Evolutionary conservation across 2,329 filamentous ascomycete genomes (phyloP).

Genomic region (Aureobasidium subglaciale): DNA sequence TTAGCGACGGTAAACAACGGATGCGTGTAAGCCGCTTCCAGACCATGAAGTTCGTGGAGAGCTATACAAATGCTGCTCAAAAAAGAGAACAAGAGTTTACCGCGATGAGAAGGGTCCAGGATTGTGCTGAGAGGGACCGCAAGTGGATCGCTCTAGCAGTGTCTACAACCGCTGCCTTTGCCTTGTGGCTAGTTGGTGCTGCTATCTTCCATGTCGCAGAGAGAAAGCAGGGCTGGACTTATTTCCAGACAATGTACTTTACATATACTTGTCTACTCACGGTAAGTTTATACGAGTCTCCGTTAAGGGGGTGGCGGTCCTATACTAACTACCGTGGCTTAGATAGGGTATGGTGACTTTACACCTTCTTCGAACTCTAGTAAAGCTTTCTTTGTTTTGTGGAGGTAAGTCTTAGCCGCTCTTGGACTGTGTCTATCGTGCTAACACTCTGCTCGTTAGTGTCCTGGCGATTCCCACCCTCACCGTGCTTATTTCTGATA

Average conservation of each 20-base stretch:
- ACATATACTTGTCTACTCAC: conserved; percentile 47
- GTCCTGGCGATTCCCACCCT: conserved; percentile 49
- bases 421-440: no score
- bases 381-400: conserved; percentile 51
- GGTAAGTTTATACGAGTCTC: not conserved
- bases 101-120: conserved; percentile 41
- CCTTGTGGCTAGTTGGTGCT: conserved; percentile 44
- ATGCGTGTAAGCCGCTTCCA: conserved; percentile 38
- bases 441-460: no score
- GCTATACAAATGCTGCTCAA: conserved; percentile 30
- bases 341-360: conserved; percentile 49
- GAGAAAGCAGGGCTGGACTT: conserved; percentile 41
- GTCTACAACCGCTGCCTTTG: conserved; percentile 33
- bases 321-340: not conserved
- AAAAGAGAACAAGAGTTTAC: conserved; percentile 44
- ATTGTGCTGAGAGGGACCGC: conserved; percentile 33
- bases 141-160: conserved; percentile 36
- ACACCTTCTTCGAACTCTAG: conserved; percentile 42
- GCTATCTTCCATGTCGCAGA: conserved; percentile 44
- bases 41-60: conserved; percentile 36
- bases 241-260: conserved; percentile 49
- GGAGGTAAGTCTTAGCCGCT: no score
- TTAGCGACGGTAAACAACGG: conserved; percentile 33
- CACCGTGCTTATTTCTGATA: conserved; percentile 48
- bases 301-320: no score